Base-by-base conservation (phyloP, 2,329 filamentous ascomycete genomes). In the Monosporascus sp. region DNA sequence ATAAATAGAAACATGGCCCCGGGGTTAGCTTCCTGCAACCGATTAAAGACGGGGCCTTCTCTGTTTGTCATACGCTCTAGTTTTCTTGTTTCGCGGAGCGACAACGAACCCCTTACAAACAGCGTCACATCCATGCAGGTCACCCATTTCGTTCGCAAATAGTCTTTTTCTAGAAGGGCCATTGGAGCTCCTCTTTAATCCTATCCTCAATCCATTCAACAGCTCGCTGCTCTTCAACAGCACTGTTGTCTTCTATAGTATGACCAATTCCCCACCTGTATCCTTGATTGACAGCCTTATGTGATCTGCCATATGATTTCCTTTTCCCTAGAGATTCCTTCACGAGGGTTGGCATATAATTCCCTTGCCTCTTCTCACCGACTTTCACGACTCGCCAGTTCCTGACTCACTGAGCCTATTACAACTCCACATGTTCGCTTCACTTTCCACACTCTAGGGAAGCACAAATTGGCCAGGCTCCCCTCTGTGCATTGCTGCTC, bases 351-450 rank as follows among this genome's bases (percentile, higher is more conserved):
- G 55, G 54, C 70, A 71, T 75, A 75, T 74, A 75, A 66, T 61
- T 64, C 58, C 59, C 62, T 64, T 65, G 57, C 60, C 65, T 68
- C 64, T 66, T 65, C 71, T 75, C 72, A 73, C 72, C 66, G 54
- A 64, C 64, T 66, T 72, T 74, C 72, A 75, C 72, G 58, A 56
- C 48, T 59, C 47, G 22, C 52, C 61, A 58, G 50, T 55, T 57
- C 61, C 66, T 71, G 71, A 73, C 70, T 73, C 72, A 73, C 69
- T 68, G 61, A 62, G 65, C 64, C 61, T 59, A 61, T 57, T 62
- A 55, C 60, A 61, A 56, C 61, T 64, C 62, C 59, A 60, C 59
- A 59, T 61, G 59, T 65, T 67, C 67, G 64, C 61, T 59, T 59
- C 61, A 56, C 52, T 56, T 56, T 60, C 52, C 40, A 57, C 56